Evolutionary conservation across 2,329 filamentous ascomycete species (phyloP).

Genomic region (Ophiostoma populinum): DNA sequence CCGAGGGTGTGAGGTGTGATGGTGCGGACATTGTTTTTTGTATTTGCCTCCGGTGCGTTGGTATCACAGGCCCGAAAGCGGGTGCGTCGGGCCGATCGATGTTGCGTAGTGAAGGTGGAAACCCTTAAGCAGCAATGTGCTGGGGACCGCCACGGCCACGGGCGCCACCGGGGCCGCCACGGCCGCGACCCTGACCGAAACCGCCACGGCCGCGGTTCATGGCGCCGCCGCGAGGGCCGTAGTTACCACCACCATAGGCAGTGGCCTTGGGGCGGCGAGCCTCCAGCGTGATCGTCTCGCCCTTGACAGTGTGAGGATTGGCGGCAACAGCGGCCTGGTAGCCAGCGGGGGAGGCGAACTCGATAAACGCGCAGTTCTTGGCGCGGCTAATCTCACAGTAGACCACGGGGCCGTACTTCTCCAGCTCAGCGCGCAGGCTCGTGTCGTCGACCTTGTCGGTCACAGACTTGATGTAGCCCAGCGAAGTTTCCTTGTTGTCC

Average conservation of each 20-base stretch:
- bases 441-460: constrained; percentile 69
- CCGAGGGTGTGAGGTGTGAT: neutral
- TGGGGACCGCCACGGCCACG: constrained; percentile 42
- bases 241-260: constrained; percentile 53
- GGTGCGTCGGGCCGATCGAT: too few species aligned
- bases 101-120: neutral
- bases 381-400: constrained; percentile 64
- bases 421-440: constrained; percentile 52
- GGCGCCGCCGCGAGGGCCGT: constrained; percentile 40
- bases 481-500: constrained; percentile 61
- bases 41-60: too few species aligned
- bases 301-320: constrained; percentile 74
- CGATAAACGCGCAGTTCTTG: constrained; percentile 97
- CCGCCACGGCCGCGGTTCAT: constrained; percentile 50
- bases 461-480: constrained; percentile 92
- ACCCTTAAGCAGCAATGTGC: constrained; percentile 29
- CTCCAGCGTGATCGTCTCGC: constrained; percentile 72
- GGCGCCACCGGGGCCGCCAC: constrained; percentile 50
- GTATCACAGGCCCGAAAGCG: too few species aligned
- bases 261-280: constrained; percentile 65
- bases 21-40: too few species aligned
- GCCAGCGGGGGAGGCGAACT: constrained; percentile 65
- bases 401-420: constrained; percentile 52
- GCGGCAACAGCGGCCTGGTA: constrained; percentile 69
- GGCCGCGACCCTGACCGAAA: constrained; percentile 42